Conservation (phyloP, 768 basidiomycete genomes). For the Rickenella mellea region DNA sequence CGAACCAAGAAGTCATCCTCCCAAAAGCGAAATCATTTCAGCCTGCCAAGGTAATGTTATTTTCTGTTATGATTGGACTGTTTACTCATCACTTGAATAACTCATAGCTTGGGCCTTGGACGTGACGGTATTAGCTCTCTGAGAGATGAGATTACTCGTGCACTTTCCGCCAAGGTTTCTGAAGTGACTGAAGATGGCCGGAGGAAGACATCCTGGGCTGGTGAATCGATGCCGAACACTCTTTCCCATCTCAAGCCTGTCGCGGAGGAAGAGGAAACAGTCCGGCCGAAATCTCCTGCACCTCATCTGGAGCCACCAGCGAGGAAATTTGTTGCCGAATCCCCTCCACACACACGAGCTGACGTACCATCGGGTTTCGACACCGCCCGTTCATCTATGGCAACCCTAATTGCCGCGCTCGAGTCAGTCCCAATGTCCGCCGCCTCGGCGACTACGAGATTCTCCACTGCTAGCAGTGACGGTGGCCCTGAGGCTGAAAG, state of each 20-base stretch:
- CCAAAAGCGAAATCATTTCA: conserved; percentile 56
- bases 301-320: too few species aligned
- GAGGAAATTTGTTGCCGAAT: neutral
- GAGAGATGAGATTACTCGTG: conserved; percentile 41
- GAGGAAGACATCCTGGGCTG: conserved; percentile 37
- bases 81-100: neutral
- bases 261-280: conserved; percentile 29
- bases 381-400: conserved; percentile 43
- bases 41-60: conserved; percentile 49
- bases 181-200: conserved; percentile 33
- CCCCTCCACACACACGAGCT: conserved; percentile 20
- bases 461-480: conserved; percentile 21
- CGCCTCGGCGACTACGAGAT: conserved; percentile 51
- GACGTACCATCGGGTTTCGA: conserved; percentile 41
- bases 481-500: conserved; percentile 49
- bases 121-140: conserved; percentile 47
- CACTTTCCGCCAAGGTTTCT: conserved; percentile 32
- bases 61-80: neutral
- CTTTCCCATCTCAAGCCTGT: conserved; percentile 23
- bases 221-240: conserved; percentile 28
- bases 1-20: conserved; percentile 34
- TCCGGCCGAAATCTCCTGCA: conserved; percentile 11
- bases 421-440: conserved; percentile 42
- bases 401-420: conserved; percentile 26
- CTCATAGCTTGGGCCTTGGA: conserved; percentile 48